Conservation (phyloP, 768 basidiomycete genomes). For the Leccinum obscurum region DNA sequence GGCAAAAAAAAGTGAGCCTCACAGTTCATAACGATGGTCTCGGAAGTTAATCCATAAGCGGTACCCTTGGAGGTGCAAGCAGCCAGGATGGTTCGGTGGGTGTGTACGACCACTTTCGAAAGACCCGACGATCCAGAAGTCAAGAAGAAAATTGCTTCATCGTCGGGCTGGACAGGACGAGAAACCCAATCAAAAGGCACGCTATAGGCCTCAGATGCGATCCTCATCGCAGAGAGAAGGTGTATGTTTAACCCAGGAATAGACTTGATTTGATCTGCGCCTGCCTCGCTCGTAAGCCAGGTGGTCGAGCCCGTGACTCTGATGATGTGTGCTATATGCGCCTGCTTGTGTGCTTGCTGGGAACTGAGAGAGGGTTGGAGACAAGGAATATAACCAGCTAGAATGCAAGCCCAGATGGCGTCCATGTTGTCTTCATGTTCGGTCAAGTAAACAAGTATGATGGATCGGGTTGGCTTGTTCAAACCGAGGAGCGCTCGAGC, state of each 20-base stretch:
- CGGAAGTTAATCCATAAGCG: constrained; percentile 32
- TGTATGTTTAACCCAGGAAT: constrained; percentile 25
- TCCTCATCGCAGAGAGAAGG: constrained; percentile 24
- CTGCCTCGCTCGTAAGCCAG: constrained; percentile 27
- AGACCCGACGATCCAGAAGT: constrained; percentile 44
- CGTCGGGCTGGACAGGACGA: constrained; percentile 20
- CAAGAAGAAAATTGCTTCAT: constrained; percentile 34
- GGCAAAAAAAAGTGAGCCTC: not conserved
- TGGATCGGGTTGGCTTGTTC: constrained; percentile 23
- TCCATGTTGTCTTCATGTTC: constrained; percentile 33
- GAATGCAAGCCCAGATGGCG: constrained; percentile 13
- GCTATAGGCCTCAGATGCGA: constrained; percentile 16
- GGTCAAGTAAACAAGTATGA: constrained; percentile 28
- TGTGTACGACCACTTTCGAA: constrained; percentile 40
- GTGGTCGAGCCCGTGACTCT: constrained; percentile 19
- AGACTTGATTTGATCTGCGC: constrained; percentile 24
- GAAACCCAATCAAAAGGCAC: constrained; percentile 13
- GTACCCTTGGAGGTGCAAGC: constrained; percentile 33
- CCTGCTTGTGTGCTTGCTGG: constrained; percentile 30
- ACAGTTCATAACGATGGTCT: constrained; percentile 40
- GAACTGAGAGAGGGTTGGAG: constrained; percentile 32
- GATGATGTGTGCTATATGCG: constrained; percentile 23
- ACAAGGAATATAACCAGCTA: constrained; percentile 31
- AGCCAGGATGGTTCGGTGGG: constrained; percentile 38
- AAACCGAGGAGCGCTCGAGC: constrained; percentile 15